Base-by-base conservation (phyloP, 345 rosid species). In the Nephelium lappaceum region DNA sequence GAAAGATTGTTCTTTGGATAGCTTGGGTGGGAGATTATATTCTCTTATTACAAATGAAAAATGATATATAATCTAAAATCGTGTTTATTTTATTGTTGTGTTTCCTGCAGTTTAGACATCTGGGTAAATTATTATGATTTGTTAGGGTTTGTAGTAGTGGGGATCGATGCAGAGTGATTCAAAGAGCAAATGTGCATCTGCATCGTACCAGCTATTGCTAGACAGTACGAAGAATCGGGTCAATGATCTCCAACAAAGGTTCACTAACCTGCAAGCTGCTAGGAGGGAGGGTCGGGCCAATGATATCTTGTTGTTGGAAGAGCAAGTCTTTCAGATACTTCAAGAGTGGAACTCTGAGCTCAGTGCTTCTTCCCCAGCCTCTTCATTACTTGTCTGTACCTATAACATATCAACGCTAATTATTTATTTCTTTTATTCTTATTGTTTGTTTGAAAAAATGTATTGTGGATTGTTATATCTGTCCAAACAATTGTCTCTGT, bases 271-370 rank as follows among this genome's bases (percentile, higher is more conserved):
- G 78, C 92, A 89, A 64, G 80, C 89, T 72, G 94, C 98, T 0
- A 85, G 91, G 71, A 91, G 80, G 72, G 95, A 91, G 78, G 89
- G 90, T 45, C 83, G 88, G 38, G 68, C 77, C 11, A 69, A 72
- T 68, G 93, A 95, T 74, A 86, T 86, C 73, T 85, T 83, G 2
- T 72, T 88, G 53, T 72, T 95, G 71, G 95, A 87, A 82, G 97
- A 91, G 60, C 95, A 95, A 73, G 90, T 93, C 76, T 81, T 84
- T 79, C 91, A 85, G 82, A 83, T 84, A 62, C 89, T 93, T 8
- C 86, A 84, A 10, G 97, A 93, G 69, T 93, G 93, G 93, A 88
- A 87, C 82, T 86, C 90, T 55, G 97, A 95, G 82, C 92, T 95
- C 61, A 79, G 69, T 75, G 83, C 87, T 64, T 86, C 94, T 49